A percentile compares a stretch with the other conserved stretches of the same genome.
These are phyloP conservation scores for Cryphonectria carpinicola DNA, from an alignment of 2,329 filamentous ascomycete genomes.

Conservation along the genomic window DNA sequence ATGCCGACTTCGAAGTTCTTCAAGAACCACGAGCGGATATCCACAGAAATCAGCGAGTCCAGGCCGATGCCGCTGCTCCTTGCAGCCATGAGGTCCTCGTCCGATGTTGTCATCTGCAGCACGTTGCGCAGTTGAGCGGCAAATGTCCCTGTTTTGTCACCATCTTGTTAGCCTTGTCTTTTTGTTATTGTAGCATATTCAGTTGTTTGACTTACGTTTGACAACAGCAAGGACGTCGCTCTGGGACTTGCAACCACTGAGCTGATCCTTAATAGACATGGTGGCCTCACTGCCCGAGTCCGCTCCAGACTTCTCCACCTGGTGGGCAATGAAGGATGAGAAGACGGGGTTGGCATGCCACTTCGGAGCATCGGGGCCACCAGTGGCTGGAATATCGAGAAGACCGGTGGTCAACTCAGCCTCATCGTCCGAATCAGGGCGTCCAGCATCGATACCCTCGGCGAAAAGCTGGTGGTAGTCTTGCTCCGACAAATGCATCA, in stretches of 20 bases:
- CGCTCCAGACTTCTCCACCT: neutral
- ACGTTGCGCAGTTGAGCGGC: neutral
- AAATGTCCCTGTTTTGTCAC: neutral
- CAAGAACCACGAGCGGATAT: conserved; percentile 50
- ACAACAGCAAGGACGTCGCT: neutral
- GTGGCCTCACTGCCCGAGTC: neutral
- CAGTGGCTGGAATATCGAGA: conserved; percentile 4
- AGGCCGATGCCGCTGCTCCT: conserved; percentile 27
- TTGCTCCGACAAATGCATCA: conserved; percentile 36
- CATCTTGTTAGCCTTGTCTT: neutral
- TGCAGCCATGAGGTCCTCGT: conserved; percentile 12
- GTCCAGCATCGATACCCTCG: conserved; percentile 41
- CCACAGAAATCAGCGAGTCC: conserved; percentile 34
- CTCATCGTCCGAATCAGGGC: conserved; percentile 22
- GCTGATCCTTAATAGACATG: neutral
- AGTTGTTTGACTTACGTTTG: neutral
- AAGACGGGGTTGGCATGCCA: conserved; percentile 32
- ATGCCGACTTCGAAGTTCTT: conserved; percentile 46
- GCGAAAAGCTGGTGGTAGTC: conserved; percentile 48
- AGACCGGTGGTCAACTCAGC: conserved; percentile 31
- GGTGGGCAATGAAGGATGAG: conserved; percentile 26
- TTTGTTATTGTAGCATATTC: neutral
- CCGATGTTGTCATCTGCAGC: neutral
- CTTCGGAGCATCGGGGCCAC: conserved; percentile 18
- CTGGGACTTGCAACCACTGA: neutral